Evolutionary conservation across 495 filamentous ascomycete genomes (phyloP), one percentile per base, ranked within the genome.

Genomic region (Aspergillus heteromorphus): DNA sequence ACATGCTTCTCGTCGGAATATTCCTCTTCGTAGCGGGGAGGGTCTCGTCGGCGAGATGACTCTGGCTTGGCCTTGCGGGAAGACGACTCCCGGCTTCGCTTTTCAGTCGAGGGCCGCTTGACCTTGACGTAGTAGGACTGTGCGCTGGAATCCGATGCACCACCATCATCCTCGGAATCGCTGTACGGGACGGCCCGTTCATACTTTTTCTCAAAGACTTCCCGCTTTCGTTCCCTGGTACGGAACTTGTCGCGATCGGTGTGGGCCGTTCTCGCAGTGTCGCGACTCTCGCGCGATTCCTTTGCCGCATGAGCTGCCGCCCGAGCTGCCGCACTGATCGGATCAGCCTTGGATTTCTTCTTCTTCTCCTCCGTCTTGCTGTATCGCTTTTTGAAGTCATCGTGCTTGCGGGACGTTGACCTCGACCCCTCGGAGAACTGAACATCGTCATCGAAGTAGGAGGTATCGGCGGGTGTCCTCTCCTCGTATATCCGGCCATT

Each of bases 181-280:
- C 59, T 59, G 54, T 68, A 69, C 5, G 65, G 54, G 25, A 49
- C 49, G 34, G 53, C 50, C n/a, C 56, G 40, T 14, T 67, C 68
- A 25, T 65, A 65, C 56, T 82, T 84, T 56, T 82, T 84, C 31
- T 75, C 75, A 13, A 71, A 73, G 6, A 63, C 57, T 27, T 79
- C 75, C 50, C 67, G 73, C 54, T 65, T 74, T 48, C 74, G 72
- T 51, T 81, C 79, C 64, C 75, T 82, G 57, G 77, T 81, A 57
- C 70, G 73, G 42, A 57, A 65, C 71, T 74, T 82, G 60, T 61
- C 70, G 36, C 64, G 66, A 48, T 68, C 68, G 40, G 66, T 58
- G 54, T 69, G 64, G 23, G 60, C 59, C 8, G 69, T 58, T 43
- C 69, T 73, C 16, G 60, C 50, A 27, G 45, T 65, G 13, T 71